Evolutionary conservation across 164 flowering plant genomes (phyloP).

Genomic region (Chloranthus sessilifolius): DNA sequence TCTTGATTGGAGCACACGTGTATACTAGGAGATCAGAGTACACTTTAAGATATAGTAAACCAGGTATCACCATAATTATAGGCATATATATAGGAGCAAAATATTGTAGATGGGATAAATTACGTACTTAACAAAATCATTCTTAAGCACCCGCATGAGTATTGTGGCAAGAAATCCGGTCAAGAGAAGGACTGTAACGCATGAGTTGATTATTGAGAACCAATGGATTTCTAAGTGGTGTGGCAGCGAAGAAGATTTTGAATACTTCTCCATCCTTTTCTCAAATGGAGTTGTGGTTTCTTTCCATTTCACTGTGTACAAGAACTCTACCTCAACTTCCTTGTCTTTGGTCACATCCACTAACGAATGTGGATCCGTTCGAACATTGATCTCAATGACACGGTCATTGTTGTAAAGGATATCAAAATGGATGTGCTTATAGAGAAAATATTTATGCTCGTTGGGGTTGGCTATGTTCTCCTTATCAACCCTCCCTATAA

Average conservation of each 20-base stretch:
- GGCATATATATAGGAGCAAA: not conserved
- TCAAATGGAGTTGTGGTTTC: constrained; percentile 30
- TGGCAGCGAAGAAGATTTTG: constrained; percentile 26
- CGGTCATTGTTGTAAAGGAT: constrained; percentile 31
- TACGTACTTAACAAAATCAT: constrained; percentile 36
- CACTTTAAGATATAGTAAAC: no score
- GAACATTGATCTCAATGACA: constrained; percentile 32
- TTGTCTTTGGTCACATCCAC: constrained; percentile 41
- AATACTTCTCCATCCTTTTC: constrained; percentile 36
- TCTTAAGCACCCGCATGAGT: constrained; percentile 42
- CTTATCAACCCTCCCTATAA: constrained; percentile 34
- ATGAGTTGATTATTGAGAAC: constrained; percentile 39
- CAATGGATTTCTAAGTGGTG: constrained; percentile 43
- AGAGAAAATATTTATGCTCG: constrained; percentile 29
- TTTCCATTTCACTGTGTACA: constrained; percentile 36
- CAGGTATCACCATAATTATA: no score
- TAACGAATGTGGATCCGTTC: constrained; percentile 24
- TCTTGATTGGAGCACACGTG: no score
- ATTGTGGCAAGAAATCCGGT: constrained; percentile 41
- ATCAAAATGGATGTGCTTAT: constrained; percentile 31
- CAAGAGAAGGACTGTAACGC: constrained; percentile 35
- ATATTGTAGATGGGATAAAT: not conserved
- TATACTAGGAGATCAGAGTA: not conserved
- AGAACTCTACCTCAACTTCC: constrained; percentile 28
- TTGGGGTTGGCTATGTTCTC: constrained; percentile 25